Base-by-base conservation (phyloP, 768 basidiomycete species). In the Russula earlei region DNA sequence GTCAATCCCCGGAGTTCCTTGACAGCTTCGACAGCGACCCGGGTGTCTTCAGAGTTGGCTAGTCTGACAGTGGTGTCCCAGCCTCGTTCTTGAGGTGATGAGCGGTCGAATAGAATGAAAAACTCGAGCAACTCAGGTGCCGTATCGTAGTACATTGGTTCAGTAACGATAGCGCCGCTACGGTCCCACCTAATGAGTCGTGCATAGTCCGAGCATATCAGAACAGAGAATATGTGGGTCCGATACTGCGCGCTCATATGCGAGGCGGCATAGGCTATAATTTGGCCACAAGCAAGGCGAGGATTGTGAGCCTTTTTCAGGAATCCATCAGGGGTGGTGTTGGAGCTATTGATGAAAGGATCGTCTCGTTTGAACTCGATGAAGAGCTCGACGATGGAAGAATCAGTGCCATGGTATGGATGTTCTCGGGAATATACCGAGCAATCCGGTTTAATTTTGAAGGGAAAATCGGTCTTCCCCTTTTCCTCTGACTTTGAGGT, bases 111-210 rank as follows among this genome's bases (percentile, higher is more conserved):
- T 25, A 5, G 43, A 44, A 44, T 44, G 15, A 44, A 44, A 9
- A 27, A 25, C 6, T 27, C 11, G 34, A 36, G 12, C 8, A 36
- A 14, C 7, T 7, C 3, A 36, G 10, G 34, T 12, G 8, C 11
- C 25, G 1, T 24, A 44, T 48, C 36, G 47, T 22, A 48, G 19
- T 24, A 24, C 12, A 48, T 48, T 33, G 33, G 49, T 6, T 27
- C 49, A 24, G 50, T 46, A 24, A 57, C 50, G 10, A 52, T 20
- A 17, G 33, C 50, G 5, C 49, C 56, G 10, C 34, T 19, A 12
- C 50, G 50, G 25, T 57, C 56, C 56, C 49, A 52, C n/a, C 37
- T 36, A 6, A 57, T 9, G 24, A 57, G 43, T 9, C 56, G 34
- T 5, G 49, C 34, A 17, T 14, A 33, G 15, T 11, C 6, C 12